Evolutionary conservation across 352 stramenopile species (phyloP).

Genomic region (Elongisporangium anandrum): DNA sequence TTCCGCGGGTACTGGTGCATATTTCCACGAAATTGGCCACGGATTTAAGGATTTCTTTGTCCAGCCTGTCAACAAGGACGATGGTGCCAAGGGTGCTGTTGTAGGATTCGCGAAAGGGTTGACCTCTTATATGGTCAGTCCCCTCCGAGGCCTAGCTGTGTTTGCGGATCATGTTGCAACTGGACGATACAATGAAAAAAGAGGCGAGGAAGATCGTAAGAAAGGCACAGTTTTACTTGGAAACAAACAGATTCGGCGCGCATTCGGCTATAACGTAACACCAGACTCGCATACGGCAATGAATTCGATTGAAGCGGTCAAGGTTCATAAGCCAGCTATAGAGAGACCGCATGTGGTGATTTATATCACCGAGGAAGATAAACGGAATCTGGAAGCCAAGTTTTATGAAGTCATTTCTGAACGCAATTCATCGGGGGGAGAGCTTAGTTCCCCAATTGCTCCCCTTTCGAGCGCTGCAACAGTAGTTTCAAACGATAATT

Average conservation of each 20-base stretch:
- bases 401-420: slow-evolving; percentile 22
- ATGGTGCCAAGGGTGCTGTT: slow-evolving; percentile 55
- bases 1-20: slow-evolving; percentile 45
- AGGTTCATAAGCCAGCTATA: not conserved
- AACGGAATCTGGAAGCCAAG: slow-evolving; percentile 13
- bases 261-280: slow-evolving; percentile 28
- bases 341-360: slow-evolving; percentile 20
- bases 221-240: slow-evolving; percentile 40
- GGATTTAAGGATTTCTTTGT: slow-evolving; percentile 59
- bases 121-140: slow-evolving; percentile 38
- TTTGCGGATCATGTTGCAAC: slow-evolving; percentile 67
- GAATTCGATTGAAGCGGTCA: slow-evolving; percentile 31
- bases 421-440: too few relatives aligned
- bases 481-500: too few relatives aligned
- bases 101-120: slow-evolving; percentile 60
- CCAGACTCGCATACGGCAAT: slow-evolving; percentile 47
- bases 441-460: too few relatives aligned
- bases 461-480: too few relatives aligned
- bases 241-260: slow-evolving; percentile 33
- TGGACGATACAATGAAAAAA: slow-evolving; percentile 52
- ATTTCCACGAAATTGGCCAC: slow-evolving; percentile 58
- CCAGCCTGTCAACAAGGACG: slow-evolving; percentile 49
- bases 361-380: slow-evolving; percentile 16
- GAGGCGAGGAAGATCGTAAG: slow-evolving; percentile 39
- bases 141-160: slow-evolving; percentile 44